A percentile compares a stretch with the other conserved stretches of the same genome.
phyloP scores from a whole-genome alignment of 176 grass and related monocot genomes.

The Carex cristatella region DNA sequence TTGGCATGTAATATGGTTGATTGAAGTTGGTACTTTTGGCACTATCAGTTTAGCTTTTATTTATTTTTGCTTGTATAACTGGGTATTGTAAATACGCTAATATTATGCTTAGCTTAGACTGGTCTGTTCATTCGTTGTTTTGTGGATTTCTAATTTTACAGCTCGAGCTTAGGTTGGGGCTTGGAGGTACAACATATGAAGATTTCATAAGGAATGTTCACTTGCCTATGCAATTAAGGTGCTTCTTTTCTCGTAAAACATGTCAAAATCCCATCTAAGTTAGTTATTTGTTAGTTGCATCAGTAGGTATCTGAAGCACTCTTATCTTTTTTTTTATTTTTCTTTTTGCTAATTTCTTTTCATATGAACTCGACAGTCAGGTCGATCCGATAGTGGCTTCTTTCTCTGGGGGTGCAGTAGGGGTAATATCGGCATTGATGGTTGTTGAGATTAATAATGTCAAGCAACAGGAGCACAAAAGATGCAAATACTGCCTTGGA shows the following conservation, averaged over 20 bases:
- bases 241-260: background rate
- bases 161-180: conserved; percentile 95
- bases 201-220: conserved; percentile 83
- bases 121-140: background rate
- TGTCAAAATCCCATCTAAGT: background rate
- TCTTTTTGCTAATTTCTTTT: background rate
- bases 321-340: background rate
- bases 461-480: conserved; percentile 93
- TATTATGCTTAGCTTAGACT: background rate
- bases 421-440: conserved; percentile 97
- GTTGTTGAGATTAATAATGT: conserved; percentile 99
- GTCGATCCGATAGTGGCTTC: conserved; percentile 99
- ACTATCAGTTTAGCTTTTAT: background rate
- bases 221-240: conserved; percentile 98
- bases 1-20: background rate
- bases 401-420: conserved; percentile 93
- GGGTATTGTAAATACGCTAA: background rate
- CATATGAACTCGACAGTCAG: conserved; percentile 33
- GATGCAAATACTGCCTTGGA: conserved; percentile 99
- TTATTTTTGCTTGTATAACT: background rate
- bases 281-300: background rate
- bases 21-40: background rate
- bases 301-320: background rate
- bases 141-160: conserved; percentile 29
- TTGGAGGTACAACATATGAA: conserved; percentile 89